Evolutionary conservation across 371 early-diverging fungal species (phyloP).

Genomic region (Synchytrium microbalum): DNA sequence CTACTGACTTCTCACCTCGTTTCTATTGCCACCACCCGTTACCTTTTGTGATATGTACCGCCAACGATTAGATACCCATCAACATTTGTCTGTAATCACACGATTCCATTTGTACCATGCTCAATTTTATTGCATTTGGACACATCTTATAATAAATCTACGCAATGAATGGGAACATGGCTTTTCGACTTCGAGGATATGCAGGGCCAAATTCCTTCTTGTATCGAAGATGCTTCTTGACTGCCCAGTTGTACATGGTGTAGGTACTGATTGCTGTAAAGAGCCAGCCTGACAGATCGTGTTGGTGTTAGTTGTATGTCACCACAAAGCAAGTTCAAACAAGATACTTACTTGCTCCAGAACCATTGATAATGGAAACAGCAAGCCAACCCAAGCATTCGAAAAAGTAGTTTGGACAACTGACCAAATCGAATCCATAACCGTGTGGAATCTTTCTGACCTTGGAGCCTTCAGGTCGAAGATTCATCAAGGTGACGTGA

Average conservation of each 20-base stretch:
- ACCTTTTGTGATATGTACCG: too few species aligned
- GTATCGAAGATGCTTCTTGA: conserved; percentile 92
- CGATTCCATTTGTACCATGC: too few species aligned
- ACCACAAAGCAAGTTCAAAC: conserved; percentile 2
- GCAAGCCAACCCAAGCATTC: conserved; percentile 82
- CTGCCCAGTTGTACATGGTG: conserved; percentile 94
- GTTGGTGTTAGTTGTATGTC: not conserved
- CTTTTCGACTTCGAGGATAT: conserved; percentile 83
- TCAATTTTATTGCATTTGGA: conserved; percentile 4
- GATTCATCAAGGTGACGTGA: conserved; percentile 80
- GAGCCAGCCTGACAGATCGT: conserved; percentile 45
- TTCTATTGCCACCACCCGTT: too few species aligned
- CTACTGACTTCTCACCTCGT: too few species aligned
- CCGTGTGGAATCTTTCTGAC: conserved; percentile 70
- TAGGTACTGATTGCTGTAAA: conserved; percentile 74
- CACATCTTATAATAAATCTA: conserved; percentile 7
- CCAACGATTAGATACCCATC: too few species aligned
- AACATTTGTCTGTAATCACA: too few species aligned
- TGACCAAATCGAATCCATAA: conserved; percentile 84
- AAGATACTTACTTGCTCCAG: conserved; percentile 50
- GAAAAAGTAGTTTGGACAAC: conserved; percentile 88
- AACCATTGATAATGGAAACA: conserved; percentile 65
- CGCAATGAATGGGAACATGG: conserved; percentile 78
- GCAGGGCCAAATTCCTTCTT: conserved; percentile 76
- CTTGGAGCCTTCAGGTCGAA: conserved; percentile 82